Evolutionary conservation across 805 yeast genomes (phyloP).

Genomic region (Cyberlindnera bimundalis): DNA sequence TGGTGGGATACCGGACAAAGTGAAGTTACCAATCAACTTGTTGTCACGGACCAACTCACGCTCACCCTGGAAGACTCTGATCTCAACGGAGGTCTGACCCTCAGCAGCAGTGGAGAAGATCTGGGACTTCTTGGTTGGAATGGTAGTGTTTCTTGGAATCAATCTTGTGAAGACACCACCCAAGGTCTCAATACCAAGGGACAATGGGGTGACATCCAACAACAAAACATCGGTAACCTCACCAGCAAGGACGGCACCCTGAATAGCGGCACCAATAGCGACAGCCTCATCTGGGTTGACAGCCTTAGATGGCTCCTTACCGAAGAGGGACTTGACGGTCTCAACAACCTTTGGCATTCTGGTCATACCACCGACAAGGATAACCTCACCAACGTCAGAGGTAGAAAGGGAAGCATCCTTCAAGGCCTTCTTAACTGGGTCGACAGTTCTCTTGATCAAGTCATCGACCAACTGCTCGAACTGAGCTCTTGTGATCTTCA

Average conservation of each 20-base stretch:
- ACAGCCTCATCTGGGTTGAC: constrained; percentile 90
- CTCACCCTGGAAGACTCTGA: constrained; percentile 80
- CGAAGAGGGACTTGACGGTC: constrained; percentile 58
- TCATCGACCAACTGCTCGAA: constrained; percentile 65
- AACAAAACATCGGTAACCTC: constrained; percentile 76
- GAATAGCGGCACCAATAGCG: constrained; percentile 86
- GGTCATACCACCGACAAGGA: constrained; percentile 87
- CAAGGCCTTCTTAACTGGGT: constrained; percentile 72
- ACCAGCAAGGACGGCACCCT: constrained; percentile 82
- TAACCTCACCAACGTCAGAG: constrained; percentile 69
- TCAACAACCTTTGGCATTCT: constrained; percentile 80
- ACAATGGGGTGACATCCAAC: constrained; percentile 77
- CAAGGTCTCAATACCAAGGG: constrained; percentile 77
- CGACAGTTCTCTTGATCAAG: constrained; percentile 64
- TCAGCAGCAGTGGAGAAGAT: constrained; percentile 79
- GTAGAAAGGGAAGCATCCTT: constrained; percentile 68
- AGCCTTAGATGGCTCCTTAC: constrained; percentile 64
- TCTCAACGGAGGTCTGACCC: constrained; percentile 79
- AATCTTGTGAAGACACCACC: constrained; percentile 79
- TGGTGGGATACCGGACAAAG: constrained; percentile 66
- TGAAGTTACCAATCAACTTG: constrained; percentile 73
- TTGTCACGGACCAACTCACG: constrained; percentile 75
- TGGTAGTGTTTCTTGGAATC: constrained; percentile 72
- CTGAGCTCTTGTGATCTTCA: constrained; percentile 61
- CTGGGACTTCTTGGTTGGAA: constrained; percentile 71